phyloP scores from a whole-genome alignment of 2,329 filamentous ascomycete species.

The Macrophomina pseudophaseolina region DNA sequence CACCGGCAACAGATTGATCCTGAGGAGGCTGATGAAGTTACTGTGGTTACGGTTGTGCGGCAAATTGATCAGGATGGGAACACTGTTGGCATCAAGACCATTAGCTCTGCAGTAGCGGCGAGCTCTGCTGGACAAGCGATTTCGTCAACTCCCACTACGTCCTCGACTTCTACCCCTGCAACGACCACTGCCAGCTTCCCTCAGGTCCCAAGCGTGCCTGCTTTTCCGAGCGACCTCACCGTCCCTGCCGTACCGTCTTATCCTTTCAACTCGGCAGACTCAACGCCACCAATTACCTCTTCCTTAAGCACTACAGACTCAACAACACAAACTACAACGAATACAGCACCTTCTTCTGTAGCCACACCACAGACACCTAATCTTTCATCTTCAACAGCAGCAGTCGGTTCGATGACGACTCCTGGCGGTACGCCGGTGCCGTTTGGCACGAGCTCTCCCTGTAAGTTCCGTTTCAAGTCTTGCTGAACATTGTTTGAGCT shows the following conservation, averaged over 20 bases:
- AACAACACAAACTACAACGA: background rate
- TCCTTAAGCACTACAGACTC: conserved; percentile 5
- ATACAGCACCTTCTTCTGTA: conserved; percentile 29
- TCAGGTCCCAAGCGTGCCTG: conserved; percentile 40
- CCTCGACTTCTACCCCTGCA: background rate
- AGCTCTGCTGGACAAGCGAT: conserved; percentile 17
- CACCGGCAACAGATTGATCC: conserved; percentile 36
- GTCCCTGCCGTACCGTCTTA: conserved; percentile 39
- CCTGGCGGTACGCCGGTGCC: background rate
- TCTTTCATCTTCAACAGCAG: conserved; percentile 6
- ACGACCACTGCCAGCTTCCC: conserved; percentile 28
- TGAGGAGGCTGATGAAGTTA: conserved; percentile 12
- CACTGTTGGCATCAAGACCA: conserved; percentile 26
- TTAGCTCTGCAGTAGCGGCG: conserved; percentile 10
- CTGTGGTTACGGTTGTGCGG: conserved; percentile 24
- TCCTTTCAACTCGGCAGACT: conserved; percentile 34
- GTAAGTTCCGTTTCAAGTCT: background rate
- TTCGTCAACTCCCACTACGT: conserved; percentile 21
- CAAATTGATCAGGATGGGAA: conserved; percentile 25
- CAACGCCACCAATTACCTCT: conserved; percentile 16
- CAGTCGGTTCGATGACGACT: background rate
- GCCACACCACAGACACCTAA: conserved; percentile 27
- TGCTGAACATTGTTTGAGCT: background rate
- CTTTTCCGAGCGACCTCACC: conserved; percentile 41
- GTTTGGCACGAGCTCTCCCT: conserved; percentile 1